A percentile compares a stretch with the other conserved stretches of the same genome.
Evolutionary conservation across 257 asterid genomes (phyloP).

Genomic region (Solanum etuberosum): DNA sequence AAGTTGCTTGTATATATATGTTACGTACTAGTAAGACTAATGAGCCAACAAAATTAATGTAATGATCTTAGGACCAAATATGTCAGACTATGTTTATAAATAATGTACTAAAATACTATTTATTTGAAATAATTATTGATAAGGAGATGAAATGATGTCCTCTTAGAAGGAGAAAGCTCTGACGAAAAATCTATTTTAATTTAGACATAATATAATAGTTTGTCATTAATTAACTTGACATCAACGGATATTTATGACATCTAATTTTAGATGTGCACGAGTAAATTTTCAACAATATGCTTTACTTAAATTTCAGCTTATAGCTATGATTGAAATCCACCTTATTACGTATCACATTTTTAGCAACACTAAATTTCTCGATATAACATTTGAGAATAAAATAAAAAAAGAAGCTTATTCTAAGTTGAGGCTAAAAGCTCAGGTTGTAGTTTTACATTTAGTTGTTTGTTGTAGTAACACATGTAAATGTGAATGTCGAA

Average conservation of each 20-base stretch:
- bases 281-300: neutral
- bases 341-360: no score
- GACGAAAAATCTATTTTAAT: neutral
- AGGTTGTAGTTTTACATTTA: no score
- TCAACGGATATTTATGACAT: no score
- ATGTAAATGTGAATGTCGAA: neutral
- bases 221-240: neutral
- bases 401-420: no score
- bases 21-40: neutral
- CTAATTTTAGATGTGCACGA: no score
- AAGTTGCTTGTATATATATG: neutral
- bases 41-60: neutral
- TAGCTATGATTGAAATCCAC: neutral
- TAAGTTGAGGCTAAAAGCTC: no score
- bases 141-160: neutral
- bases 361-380: no score
- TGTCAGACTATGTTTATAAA: neutral
- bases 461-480: neutral
- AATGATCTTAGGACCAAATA: neutral
- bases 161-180: neutral
- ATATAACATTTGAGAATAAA: no score
- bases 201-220: no score
- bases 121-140: neutral
- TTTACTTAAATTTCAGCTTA: neutral
- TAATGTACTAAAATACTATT: neutral